A percentile compares a stretch with the other conserved stretches of the same genome.
Evolutionary conservation across 2,329 filamentous ascomycete genomes (phyloP).

Genomic region (Chaetomiaceae sp.): DNA sequence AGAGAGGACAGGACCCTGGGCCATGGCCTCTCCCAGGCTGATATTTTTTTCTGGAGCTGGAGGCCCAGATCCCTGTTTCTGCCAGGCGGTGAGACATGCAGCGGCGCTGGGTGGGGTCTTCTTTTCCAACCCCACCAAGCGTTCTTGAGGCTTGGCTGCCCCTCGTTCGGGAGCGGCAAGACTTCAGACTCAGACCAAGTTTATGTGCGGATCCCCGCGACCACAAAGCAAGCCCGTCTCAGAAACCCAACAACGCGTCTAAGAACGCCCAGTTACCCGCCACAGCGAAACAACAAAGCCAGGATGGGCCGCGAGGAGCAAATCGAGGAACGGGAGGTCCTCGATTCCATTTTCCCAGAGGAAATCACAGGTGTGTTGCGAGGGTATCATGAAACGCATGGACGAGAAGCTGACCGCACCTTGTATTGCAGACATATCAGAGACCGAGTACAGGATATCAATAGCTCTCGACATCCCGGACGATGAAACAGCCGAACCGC

Average conservation of each 20-base stretch:
- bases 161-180: slow-evolving; percentile 6
- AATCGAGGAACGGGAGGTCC: slow-evolving; percentile 90
- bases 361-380: slow-evolving; percentile 73
- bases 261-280: too few relatives aligned
- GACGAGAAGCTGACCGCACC: slow-evolving; percentile 2
- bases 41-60: slow-evolving; percentile 18
- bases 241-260: too few relatives aligned
- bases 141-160: slow-evolving; percentile 1
- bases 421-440: slow-evolving; percentile 68
- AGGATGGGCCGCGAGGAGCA: slow-evolving; percentile 75
- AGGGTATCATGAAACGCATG: not conserved
- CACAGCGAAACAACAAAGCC: not conserved
- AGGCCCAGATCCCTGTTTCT: slow-evolving; percentile 17
- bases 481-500: slow-evolving; percentile 59
- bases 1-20: not conserved
- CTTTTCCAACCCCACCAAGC: slow-evolving; percentile 13
- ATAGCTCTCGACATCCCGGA: slow-evolving; percentile 75
- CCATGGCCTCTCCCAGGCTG: not conserved
- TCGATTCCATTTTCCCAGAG: slow-evolving; percentile 96
- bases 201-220: too few relatives aligned
- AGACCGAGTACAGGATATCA: slow-evolving; percentile 81
- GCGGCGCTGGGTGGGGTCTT: not conserved
- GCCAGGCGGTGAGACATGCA: slow-evolving; percentile 17
- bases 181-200: not conserved
- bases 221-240: too few relatives aligned